Conservation (phyloP, 768 basidiomycete genomes). For the Polyporus arcularius region DNA sequence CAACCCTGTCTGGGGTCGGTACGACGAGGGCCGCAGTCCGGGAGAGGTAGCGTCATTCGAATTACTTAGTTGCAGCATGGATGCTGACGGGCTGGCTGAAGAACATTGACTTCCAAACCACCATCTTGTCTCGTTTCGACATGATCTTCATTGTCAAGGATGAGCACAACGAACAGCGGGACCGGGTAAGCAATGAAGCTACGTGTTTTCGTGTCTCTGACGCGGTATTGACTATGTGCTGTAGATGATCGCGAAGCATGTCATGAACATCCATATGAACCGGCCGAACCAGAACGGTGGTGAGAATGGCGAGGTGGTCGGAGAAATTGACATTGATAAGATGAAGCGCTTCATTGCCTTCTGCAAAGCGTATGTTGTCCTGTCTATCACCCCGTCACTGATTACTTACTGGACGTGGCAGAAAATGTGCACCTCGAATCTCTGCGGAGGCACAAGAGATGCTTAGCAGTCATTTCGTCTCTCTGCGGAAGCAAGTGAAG, state of each 20-base stretch:
- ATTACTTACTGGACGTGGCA: constrained; percentile 30
- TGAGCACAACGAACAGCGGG: constrained; percentile 93
- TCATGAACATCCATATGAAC: constrained; percentile 99
- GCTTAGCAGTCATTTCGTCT: constrained; percentile 94
- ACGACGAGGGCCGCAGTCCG: constrained; percentile 94
- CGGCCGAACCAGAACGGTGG: constrained; percentile 65
- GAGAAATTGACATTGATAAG: constrained; percentile 94
- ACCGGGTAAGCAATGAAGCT: constrained; percentile 61
- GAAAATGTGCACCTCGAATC: constrained; percentile 94
- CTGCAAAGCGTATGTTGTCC: constrained; percentile 76
- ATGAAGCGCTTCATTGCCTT: constrained; percentile 98
- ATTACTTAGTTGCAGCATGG: background rate
- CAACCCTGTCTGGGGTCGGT: constrained; percentile 96
- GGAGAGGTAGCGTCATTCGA: constrained; percentile 63
- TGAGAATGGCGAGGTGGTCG: constrained; percentile 66
- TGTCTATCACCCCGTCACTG: background rate
- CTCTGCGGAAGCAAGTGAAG: constrained; percentile 89
- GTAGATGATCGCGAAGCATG: constrained; percentile 93
- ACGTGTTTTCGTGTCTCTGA: background rate
- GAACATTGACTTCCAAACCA: constrained; percentile 99
- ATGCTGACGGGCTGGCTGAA: constrained; percentile 15
- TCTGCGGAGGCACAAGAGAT: constrained; percentile 95
- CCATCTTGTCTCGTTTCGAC: constrained; percentile 96
- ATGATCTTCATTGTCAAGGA: constrained; percentile 99
- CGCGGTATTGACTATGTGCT: background rate